Evolutionary conservation across 2,329 filamentous ascomycete genomes (phyloP).

Genomic region (Claviceps sp.): DNA sequence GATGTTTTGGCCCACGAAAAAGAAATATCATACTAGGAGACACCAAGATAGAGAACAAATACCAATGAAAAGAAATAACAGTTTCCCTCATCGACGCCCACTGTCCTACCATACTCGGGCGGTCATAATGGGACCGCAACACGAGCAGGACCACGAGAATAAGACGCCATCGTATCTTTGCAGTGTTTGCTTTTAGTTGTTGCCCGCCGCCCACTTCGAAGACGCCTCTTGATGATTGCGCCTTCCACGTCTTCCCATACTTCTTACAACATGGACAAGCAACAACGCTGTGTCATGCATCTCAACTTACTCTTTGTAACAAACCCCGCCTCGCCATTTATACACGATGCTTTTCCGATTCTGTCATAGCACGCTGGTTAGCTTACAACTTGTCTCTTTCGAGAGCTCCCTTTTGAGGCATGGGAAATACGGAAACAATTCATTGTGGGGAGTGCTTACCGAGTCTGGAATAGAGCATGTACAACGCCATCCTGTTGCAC

Average conservation of each 20-base stretch:
- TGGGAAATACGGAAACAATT: neutral
- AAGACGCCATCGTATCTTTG: neutral
- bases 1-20: neutral
- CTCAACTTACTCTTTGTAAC: neutral
- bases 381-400: neutral
- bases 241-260: neutral
- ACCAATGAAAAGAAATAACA: neutral
- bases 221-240: neutral
- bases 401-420: too few species aligned
- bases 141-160: neutral
- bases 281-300: neutral
- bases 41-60: too few species aligned
- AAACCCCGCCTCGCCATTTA: constrained; percentile 11
- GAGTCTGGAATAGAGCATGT: constrained; percentile 96
- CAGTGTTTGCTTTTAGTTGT: neutral
- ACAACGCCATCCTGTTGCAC: constrained; percentile 98
- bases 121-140: neutral
- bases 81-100: neutral
- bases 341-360: constrained; percentile 33
- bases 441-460: constrained; percentile 38
- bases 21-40: neutral
- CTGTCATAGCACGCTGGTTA: constrained; percentile 12
- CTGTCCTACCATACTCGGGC: neutral
- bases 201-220: neutral
- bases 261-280: neutral